Conservation (phyloP, 306 rosid genomes). For the Hippophae rhamnoides region DNA sequence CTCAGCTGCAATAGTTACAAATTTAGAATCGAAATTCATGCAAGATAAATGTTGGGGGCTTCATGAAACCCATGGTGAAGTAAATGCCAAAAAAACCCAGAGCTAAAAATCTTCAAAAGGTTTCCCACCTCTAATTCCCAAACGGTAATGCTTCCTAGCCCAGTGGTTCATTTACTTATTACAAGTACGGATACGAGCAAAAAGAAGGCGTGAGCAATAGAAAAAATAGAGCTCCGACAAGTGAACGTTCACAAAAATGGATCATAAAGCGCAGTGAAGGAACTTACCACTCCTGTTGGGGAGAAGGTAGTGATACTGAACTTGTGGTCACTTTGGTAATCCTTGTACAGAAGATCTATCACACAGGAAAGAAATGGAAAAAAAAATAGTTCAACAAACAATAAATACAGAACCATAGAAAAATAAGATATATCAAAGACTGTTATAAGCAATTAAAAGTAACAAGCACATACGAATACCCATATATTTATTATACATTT, state of each 20-base stretch:
- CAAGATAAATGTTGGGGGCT: too few species aligned
- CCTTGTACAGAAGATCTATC: constrained; percentile 80
- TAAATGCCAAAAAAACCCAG: too few species aligned
- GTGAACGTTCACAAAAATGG: neutral
- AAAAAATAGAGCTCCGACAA: constrained; percentile 11
- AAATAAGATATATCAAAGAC: neutral
- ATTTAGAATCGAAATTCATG: too few species aligned
- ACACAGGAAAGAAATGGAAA: neutral
- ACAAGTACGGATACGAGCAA: neutral
- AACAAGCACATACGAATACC: neutral
- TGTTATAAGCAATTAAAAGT: neutral
- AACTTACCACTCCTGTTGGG: constrained; percentile 75
- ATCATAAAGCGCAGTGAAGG: neutral
- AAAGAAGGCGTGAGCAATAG: neutral
- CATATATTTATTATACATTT: neutral
- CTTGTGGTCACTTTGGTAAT: constrained; percentile 86
- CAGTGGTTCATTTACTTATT: neutral
- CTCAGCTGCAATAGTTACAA: too few species aligned
- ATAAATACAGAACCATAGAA: neutral
- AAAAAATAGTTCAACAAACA: neutral
- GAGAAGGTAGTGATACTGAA: constrained; percentile 82
- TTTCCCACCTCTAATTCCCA: too few species aligned
- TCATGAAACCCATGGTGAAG: too few species aligned
- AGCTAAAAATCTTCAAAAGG: too few species aligned
- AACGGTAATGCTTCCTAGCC: too few species aligned